These are phyloP conservation scores for Rubia balearica DNA, from an alignment of 305 asterid species.

Conservation along the genomic window DNA sequence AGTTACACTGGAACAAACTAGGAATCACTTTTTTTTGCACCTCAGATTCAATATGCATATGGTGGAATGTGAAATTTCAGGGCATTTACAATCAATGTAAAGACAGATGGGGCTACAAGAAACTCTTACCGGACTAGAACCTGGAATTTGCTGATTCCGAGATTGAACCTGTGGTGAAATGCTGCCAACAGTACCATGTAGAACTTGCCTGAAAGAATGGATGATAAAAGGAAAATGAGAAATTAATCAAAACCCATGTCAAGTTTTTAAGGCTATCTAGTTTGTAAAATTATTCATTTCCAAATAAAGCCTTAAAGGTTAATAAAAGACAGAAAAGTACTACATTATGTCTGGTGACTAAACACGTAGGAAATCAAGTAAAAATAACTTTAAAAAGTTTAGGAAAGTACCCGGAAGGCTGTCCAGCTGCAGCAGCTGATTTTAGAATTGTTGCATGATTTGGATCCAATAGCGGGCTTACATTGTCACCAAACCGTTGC, in stretches of 20 bases:
- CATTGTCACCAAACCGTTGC: conserved; percentile 91
- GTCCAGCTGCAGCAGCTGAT: conserved; percentile 81
- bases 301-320: neutral
- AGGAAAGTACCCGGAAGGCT: conserved; percentile 68
- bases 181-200: conserved; percentile 80
- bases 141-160: conserved; percentile 90
- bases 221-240: conserved; percentile 18
- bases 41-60: neutral
- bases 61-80: neutral
- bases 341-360: neutral
- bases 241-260: conserved; percentile 7
- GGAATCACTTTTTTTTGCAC: too few relatives aligned
- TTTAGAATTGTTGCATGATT: conserved; percentile 92
- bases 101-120: conserved; percentile 11
- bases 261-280: neutral
- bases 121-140: conserved; percentile 69
- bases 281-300: neutral
- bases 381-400: neutral
- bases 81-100: conserved; percentile 6
- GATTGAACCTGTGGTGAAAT: conserved; percentile 93
- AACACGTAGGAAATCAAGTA: neutral
- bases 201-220: conserved; percentile 57
- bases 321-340: neutral
- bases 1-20: neutral
- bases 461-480: conserved; percentile 72